phyloP scores from a whole-genome alignment of 306 rosid genomes.

The Lathyrus sativus region DNA sequence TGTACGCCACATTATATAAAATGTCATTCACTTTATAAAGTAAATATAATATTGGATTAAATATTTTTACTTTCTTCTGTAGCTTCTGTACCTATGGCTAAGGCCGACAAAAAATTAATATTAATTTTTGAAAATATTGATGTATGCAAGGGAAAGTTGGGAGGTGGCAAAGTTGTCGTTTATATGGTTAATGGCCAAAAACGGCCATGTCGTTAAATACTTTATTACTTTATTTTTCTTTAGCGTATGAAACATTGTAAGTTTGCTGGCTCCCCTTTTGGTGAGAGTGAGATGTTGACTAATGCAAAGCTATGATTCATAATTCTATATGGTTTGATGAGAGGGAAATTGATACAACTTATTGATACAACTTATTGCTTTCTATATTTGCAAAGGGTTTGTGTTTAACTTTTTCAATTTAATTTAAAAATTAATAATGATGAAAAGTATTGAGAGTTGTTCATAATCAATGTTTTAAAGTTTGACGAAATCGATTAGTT shows the following conservation, averaged over 20 bases:
- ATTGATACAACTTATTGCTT: background rate
- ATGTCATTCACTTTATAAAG: background rate
- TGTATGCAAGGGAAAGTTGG: background rate
- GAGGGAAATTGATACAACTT: background rate
- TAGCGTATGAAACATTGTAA: constrained; percentile 14
- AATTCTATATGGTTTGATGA: background rate
- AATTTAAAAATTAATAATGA: background rate
- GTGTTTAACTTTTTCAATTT: background rate
- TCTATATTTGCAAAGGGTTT: background rate
- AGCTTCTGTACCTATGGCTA: constrained; percentile 21
- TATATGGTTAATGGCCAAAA: constrained; percentile 20
- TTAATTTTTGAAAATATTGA: background rate
- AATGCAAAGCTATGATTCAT: constrained; percentile 7
- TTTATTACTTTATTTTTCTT: background rate
- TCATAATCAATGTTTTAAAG: too few species aligned
- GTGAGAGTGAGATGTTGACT: constrained; percentile 23
- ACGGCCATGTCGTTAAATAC: constrained; percentile 11
- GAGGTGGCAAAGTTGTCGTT: constrained; percentile 27
- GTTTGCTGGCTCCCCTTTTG: background rate
- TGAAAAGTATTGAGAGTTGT: too few species aligned
- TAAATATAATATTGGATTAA: background rate
- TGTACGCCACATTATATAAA: background rate
- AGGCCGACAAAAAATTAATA: background rate
- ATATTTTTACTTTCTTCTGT: background rate
- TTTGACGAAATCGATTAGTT: too few species aligned